Evolutionary conservation across 257 asterid species (phyloP), one percentile per base, ranked within the genome.

Genomic region (Solanum neorickii): DNA sequence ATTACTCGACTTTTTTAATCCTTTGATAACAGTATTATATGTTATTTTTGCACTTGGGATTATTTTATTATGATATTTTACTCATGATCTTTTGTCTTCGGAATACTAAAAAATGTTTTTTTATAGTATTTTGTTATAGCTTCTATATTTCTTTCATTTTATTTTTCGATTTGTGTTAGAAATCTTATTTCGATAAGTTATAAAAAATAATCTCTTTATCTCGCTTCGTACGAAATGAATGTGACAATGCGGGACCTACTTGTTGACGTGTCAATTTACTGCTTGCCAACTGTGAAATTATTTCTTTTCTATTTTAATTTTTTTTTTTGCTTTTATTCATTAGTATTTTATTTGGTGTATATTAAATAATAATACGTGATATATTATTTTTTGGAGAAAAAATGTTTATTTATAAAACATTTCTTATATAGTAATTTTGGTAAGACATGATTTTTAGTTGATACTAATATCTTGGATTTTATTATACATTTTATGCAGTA

Each of bases 211-310:
- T 56, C 5, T 20, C 12, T 0, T 56, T 56, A 18, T 56, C 3
- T 56, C 0, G 5, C 65, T 56, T 18, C 0, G 25, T 56, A 20
- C n/a, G 3, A 39, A 56, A 0, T 52, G 31, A 62, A 82, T 75
- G 7, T 85, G 85, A 84, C 25, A 39, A 92, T 37, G 90, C 0
- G 90, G 96, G 95, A 84, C 94, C 95, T 91, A 91, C 88, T 27
- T 56, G 74, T n/a, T 91, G 94, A 94, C 95, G 92, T 93, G 98
- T 91, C 91, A 88, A 18, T 42, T 46, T 72, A 25, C 68, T 83
- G 76, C 59, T 68, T 68, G 77, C 82, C 82, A 86, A 83, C 77
- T 84, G 25, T 56, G 82, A 23, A 46, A 42, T 86, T 29, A 13
- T 47, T 18, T 59, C 12, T 23, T 65, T 65, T 65, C 29, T n/a